Percentiles rank a stretch among this genome's conserved stretches.
Evolutionary conservation across 192 early-diverging fungal species (phyloP).

Genomic region (Paraglomus occultum): DNA sequence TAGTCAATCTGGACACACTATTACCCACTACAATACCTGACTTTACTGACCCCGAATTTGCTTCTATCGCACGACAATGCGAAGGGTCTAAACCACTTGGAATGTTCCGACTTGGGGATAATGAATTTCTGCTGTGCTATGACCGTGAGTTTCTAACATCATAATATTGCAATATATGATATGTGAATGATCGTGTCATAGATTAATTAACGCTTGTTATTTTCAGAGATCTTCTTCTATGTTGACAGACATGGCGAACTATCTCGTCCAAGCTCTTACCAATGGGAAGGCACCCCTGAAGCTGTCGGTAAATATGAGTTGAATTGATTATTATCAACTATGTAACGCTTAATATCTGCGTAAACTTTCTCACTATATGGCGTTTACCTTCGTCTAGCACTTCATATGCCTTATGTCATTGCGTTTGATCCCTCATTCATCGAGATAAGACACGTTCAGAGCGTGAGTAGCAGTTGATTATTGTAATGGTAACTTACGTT

Average conservation of each 20-base stretch:
- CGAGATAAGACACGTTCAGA: constrained; percentile 82
- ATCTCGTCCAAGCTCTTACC: constrained; percentile 70
- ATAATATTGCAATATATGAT: neutral
- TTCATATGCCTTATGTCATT: constrained; percentile 79
- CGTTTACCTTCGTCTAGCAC: constrained; percentile 61
- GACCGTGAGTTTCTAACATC: constrained; percentile 56
- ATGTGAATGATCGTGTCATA: neutral
- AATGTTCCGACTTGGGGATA: constrained; percentile 75
- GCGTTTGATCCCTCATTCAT: constrained; percentile 90
- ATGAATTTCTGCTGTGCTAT: constrained; percentile 88
- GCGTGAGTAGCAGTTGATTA: constrained; percentile 33
- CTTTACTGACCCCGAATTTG: constrained; percentile 68
- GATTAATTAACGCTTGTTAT: neutral
- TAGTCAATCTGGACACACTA: constrained; percentile 83
- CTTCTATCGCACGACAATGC: constrained; percentile 65
- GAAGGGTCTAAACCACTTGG: constrained; percentile 77
- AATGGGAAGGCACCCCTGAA: constrained; percentile 85
- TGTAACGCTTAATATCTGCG: neutral
- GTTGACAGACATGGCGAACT: constrained; percentile 85
- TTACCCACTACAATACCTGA: constrained; percentile 85
- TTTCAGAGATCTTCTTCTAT: constrained; percentile 84
- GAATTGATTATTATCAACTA: neutral
- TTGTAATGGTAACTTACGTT: no score
- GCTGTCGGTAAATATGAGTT: constrained; percentile 18
- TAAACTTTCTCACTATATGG: constrained; percentile 3